Base-by-base conservation (phyloP, 225 moss, liverwort and hornwort genomes). In the Asterella californica region DNA sequence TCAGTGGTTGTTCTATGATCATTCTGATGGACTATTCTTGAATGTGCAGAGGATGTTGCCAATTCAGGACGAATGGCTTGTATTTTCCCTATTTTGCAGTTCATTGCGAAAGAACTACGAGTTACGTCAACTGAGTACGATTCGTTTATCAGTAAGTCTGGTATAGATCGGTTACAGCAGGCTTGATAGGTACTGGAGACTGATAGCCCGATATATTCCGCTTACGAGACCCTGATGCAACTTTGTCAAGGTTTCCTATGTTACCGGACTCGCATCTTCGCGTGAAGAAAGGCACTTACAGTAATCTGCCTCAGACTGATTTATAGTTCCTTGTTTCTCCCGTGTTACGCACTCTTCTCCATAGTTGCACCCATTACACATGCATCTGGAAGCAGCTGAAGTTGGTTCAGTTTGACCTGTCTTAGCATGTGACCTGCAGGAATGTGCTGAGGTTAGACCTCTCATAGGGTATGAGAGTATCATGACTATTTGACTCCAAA, bases 11-110 rank as follows among this genome's bases (percentile, higher is more conserved):
- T 57, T 57, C 57, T 24, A 57, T 17, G 57, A 65, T 33, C 15
- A 57, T 19, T 19, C 21, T 57, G 57, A 18, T 57, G 15, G 57
- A 5, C 17, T 21, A 18, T 65, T 65, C 57, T 65, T 33, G 32
- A 25, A 76, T 80, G 66, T 59, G 84, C 90, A 96, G 95, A 93
- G 53, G 90, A 91, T 1, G 74, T 96, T 47, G 86, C 83, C 66
- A 83, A 86, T 50, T 71, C 86, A 65, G 93, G 96, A 66, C 75
- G 91, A 48, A 94, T 96, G 87, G 84, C 85, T 53, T 88, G 82
- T 68, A 87, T 91, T 78, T 88, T 96, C 87, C 96, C 96, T 22
- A 90, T 94, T 74, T 83, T 96, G 74, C 92, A 92, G 65, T 96
- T 96, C 74, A 91, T 96, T 70, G 88, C 89, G 67, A 94, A 96